Evolutionary conservation across 192 early-diverging fungal species (phyloP).

Genomic region (Oehlia diaphana): DNA sequence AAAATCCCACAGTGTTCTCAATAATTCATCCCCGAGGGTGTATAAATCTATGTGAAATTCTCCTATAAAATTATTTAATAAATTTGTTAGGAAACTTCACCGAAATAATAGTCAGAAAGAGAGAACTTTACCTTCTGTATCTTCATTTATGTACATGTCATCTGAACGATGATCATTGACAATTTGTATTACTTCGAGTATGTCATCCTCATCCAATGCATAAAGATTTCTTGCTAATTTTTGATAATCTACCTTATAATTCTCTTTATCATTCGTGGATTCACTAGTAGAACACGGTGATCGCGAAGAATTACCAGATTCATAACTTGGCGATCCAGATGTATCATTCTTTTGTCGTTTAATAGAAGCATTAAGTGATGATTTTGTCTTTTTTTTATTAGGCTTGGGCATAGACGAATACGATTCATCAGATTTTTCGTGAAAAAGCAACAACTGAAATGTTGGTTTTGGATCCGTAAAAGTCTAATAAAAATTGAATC

Average conservation of each 20-base stretch:
- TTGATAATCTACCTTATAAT: constrained; percentile 35
- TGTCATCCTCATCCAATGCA: constrained; percentile 37
- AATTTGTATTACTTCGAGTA: constrained; percentile 39
- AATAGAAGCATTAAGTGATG: background rate
- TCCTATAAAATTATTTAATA: constrained; percentile 25
- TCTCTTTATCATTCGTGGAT: constrained; percentile 8
- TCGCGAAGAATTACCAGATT: constrained; percentile 16
- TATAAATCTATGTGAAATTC: constrained; percentile 46
- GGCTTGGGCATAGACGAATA: background rate
- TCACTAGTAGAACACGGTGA: background rate
- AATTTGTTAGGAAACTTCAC: background rate
- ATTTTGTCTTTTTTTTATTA: constrained; percentile 9
- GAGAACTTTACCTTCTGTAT: constrained; percentile 38
- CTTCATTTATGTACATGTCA: constrained; percentile 47
- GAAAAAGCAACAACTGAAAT: background rate
- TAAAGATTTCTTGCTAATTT: constrained; percentile 43
- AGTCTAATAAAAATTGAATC: background rate
- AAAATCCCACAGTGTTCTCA: constrained; percentile 42
- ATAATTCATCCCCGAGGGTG: constrained; percentile 37
- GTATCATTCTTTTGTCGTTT: constrained; percentile 7
- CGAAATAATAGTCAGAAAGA: background rate
- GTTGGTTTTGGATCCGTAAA: background rate
- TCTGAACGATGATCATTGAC: constrained; percentile 39
- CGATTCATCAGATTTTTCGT: background rate
- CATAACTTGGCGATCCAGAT: constrained; percentile 3